Conservation (phyloP, 2,329 filamentous ascomycete species). For the Ceratocystis cacaofunesta region DNA sequence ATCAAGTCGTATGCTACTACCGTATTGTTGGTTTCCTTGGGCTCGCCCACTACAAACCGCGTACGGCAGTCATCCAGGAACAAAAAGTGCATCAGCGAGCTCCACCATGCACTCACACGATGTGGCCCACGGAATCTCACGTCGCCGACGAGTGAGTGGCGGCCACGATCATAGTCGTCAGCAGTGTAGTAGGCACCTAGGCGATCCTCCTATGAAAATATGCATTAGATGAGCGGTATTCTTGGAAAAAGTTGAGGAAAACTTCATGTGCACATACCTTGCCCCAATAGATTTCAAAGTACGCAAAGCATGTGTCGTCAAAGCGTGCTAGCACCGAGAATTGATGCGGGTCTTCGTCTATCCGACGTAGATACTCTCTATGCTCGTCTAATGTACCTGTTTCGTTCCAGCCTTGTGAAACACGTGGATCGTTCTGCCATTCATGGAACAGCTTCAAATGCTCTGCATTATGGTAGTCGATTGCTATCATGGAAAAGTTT, state of each 20-base stretch:
- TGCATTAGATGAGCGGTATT: constrained; percentile 7
- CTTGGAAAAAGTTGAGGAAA: not conserved
- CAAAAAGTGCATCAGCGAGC: constrained; percentile 46
- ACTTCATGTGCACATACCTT: constrained; percentile 28
- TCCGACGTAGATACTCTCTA: constrained; percentile 51
- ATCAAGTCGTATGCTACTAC: constrained; percentile 62
- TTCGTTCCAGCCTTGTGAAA: constrained; percentile 67
- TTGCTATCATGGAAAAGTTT: constrained; percentile 61
- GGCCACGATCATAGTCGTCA: constrained; percentile 42
- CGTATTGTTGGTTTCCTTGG: constrained; percentile 53
- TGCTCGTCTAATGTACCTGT: constrained; percentile 63
- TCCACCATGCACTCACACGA: constrained; percentile 47
- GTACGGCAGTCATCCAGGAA: constrained; percentile 48
- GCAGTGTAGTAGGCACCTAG: constrained; percentile 42
- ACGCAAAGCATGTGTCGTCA: constrained; percentile 56
- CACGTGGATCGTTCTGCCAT: constrained; percentile 75
- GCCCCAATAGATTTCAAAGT: constrained; percentile 71
- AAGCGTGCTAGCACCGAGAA: constrained; percentile 56
- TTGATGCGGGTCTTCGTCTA: constrained; percentile 58
- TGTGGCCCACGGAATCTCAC: constrained; percentile 45
- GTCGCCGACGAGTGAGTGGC: constrained; percentile 44
- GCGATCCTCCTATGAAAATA: constrained; percentile 34
- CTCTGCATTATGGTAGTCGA: constrained; percentile 48
- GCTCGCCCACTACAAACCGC: constrained; percentile 48
- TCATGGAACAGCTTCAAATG: constrained; percentile 59